phyloP scores from a whole-genome alignment of 495 filamentous ascomycete genomes.

The Massariosphaeria phaeospora region DNA sequence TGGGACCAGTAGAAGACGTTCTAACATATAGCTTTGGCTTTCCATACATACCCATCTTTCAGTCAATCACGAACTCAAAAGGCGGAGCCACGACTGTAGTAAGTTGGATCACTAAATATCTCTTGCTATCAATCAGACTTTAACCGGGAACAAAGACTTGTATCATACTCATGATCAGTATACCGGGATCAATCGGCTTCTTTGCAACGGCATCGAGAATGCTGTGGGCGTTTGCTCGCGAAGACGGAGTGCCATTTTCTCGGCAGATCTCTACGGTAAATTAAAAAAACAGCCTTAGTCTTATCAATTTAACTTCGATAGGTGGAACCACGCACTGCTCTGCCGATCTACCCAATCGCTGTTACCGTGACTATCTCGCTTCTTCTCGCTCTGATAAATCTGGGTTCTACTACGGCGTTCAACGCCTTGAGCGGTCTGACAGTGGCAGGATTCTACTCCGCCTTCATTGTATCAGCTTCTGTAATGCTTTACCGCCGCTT shows the following conservation, averaged over 20 bases:
- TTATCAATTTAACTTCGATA: not conserved
- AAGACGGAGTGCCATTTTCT: slow-evolving; percentile 20
- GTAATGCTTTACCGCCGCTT: slow-evolving; percentile 16
- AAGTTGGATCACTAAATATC: no score
- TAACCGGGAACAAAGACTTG: not conserved
- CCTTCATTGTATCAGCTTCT: slow-evolving; percentile 19
- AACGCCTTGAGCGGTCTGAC: slow-evolving; percentile 5
- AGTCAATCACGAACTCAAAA: slow-evolving; percentile 1
- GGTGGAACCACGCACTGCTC: slow-evolving; percentile 2
- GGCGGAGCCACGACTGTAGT: slow-evolving; percentile 2
- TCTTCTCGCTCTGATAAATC: slow-evolving; percentile 13
- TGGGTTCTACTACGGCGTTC: slow-evolving; percentile 17
- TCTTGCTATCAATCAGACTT: no score
- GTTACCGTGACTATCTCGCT: slow-evolving; percentile 3
- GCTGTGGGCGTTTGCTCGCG: slow-evolving; percentile 25
- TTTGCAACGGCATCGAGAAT: slow-evolving; percentile 20
- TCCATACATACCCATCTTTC: slow-evolving; percentile 11
- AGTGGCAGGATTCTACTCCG: slow-evolving; percentile 18
- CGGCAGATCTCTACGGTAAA: not conserved
- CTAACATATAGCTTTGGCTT: not conserved
- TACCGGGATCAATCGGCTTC: not conserved
- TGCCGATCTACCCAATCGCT: slow-evolving; percentile 16
- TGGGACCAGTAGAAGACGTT: slow-evolving; percentile 11
- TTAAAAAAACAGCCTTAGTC: not conserved
- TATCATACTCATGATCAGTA: not conserved